These are phyloP conservation scores for Cryptosporidium sp. DNA, from an alignment of 169 alveolate species.

Conservation along the genomic window DNA sequence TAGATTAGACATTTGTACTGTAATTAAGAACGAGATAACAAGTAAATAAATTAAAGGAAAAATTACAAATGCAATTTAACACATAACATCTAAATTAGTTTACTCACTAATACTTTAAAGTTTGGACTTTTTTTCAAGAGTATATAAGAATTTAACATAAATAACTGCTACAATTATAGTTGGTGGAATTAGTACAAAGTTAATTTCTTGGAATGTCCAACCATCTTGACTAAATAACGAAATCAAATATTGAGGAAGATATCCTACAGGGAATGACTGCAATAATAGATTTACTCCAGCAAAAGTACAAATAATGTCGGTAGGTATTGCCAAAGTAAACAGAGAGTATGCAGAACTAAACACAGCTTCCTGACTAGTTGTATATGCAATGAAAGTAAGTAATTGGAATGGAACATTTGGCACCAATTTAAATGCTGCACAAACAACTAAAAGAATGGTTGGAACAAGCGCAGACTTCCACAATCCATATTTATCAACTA, in stretches of 20 bases:
- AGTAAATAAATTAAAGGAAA: neutral
- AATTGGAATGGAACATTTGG: constrained; percentile 57
- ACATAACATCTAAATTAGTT: neutral
- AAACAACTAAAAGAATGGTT: neutral
- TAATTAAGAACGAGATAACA: too few species aligned
- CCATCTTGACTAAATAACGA: constrained; percentile 20
- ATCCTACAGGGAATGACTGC: constrained; percentile 68
- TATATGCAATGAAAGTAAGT: constrained; percentile 68
- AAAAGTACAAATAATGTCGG: constrained; percentile 56
- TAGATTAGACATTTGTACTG: too few species aligned
- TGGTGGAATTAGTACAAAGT: constrained; percentile 26
- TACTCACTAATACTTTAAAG: neutral
- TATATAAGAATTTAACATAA: constrained; percentile 29
- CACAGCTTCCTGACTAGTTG: constrained; percentile 69
- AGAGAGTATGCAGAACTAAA: constrained; percentile 61
- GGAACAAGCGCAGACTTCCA: constrained; percentile 65
- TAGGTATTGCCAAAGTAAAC: constrained; percentile 49
- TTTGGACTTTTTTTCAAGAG: constrained; percentile 27
- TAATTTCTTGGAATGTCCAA: constrained; percentile 50
- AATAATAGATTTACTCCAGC: constrained; percentile 54
- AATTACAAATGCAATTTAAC: neutral
- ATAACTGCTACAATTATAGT: constrained; percentile 41
- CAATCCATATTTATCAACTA: constrained; percentile 52
- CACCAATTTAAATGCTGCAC: constrained; percentile 40
- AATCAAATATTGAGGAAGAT: constrained; percentile 26